Base-by-base conservation (phyloP, 129 eudicot genomes). In the Flaveria bidentis region DNA sequence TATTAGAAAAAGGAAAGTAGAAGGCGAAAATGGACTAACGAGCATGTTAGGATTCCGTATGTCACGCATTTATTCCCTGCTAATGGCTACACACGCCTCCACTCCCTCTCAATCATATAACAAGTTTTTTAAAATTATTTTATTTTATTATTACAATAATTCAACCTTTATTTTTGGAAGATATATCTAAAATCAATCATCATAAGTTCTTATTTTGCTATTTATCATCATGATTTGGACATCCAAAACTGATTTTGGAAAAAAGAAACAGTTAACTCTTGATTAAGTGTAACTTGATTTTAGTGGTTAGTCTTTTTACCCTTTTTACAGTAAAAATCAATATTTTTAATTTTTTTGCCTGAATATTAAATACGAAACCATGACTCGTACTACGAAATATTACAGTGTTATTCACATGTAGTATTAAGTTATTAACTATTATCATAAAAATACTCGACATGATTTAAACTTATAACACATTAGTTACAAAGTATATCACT, bases 1-100 rank as follows among this genome's bases (percentile, higher is more conserved):
- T n/a, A 39, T 12, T 2, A 8, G n/a, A 33, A 13, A 39, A 60
- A 26, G 23, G 13, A 23, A 26, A 14, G 17, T 25, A 61, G 78
- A 74, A 46, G 26, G 36, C 18, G 5, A 61, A 9, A 44, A 25
- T 30, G n/a, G 65, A 16, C 69, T 28, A 7, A 61, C 7, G 28
- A 60, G 70, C 76, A 44, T 69, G 69, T 74, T 68, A 45, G 23
- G 71, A 67, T 44, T 69, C 88, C 91, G 91, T 71, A 61, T 79
- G 69, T 87, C 66, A 20, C 83, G 91, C 91, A 79, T 70, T 74
- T 76, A 61, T 62, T 87, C 85, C 47, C 81, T 84, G 82, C 81
- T 63, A 46, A 62, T 78, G 82, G 82, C 78, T 61, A 44, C 39
- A 53, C 83, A 73, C 66, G 64, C 22, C 87, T 68, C 67, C 74